Percentiles rank a stretch among this genome's conserved stretches.
Conservation (phyloP, 805 yeast species). For the Suhomyces sp. region DNA sequence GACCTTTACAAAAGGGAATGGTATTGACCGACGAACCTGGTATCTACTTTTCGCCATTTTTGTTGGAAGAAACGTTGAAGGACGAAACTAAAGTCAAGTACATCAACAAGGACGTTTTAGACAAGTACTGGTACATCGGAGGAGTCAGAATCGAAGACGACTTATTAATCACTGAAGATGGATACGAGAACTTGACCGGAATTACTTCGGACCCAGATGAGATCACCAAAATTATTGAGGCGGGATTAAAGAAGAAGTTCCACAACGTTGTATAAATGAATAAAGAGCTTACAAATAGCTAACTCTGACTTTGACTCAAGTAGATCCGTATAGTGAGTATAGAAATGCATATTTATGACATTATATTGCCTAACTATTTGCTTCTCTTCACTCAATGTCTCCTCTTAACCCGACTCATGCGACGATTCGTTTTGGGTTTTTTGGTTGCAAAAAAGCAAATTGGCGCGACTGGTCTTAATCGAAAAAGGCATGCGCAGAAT, state of each 20-base stretch:
- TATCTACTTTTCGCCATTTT: conserved; percentile 79
- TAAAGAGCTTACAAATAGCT: neutral
- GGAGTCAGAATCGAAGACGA: conserved; percentile 98
- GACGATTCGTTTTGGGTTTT: no score
- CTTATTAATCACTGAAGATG: conserved; percentile 69
- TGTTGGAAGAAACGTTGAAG: conserved; percentile 62
- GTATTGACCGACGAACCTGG: conserved; percentile 96
- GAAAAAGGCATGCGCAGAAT: neutral
- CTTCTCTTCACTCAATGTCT: neutral
- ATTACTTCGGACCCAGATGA: conserved; percentile 86
- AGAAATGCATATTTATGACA: neutral
- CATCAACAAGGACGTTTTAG: conserved; percentile 63
- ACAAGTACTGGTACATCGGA: conserved; percentile 85
- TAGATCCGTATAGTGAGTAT: neutral
- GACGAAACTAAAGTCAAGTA: conserved; percentile 47
- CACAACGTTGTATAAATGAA: conserved; percentile 44
- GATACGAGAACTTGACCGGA: conserved; percentile 76
- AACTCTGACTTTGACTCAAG: neutral
- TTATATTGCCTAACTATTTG: no score
- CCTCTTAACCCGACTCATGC: neutral
- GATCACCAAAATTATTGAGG: conserved; percentile 69
- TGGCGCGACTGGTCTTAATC: neutral
- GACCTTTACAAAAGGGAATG: conserved; percentile 71
- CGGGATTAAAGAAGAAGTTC: conserved; percentile 65
- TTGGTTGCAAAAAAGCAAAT: neutral